phyloP scores from a whole-genome alignment of 2,329 filamentous ascomycete species.

The Blumeria hordei region DNA sequence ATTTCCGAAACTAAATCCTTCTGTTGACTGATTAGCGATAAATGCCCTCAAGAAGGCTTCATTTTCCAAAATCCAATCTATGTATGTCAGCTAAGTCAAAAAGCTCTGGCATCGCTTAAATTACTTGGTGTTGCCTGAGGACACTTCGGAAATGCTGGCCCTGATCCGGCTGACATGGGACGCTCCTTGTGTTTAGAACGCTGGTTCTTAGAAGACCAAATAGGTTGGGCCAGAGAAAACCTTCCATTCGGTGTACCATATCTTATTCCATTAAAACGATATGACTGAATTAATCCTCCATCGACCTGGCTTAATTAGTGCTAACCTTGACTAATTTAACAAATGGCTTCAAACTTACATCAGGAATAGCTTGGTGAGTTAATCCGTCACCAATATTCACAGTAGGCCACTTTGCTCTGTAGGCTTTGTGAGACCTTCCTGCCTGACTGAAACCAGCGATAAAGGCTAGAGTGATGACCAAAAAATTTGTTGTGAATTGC shows the following conservation, averaged over 20 bases:
- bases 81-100: not conserved
- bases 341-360: too few species aligned
- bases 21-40: not conserved
- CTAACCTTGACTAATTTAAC: too few species aligned
- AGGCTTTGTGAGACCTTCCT: too few species aligned
- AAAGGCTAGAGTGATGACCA: too few species aligned
- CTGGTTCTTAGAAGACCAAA: not conserved
- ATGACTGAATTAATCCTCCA: not conserved
- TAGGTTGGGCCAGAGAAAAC: not conserved
- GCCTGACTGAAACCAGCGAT: too few species aligned
- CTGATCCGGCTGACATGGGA: not conserved
- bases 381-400: too few species aligned
- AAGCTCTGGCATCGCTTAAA: not conserved
- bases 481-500: too few species aligned
- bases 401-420: too few species aligned
- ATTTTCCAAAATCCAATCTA: not conserved
- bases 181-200: not conserved
- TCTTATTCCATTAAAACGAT: not conserved
- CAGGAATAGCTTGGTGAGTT: too few species aligned
- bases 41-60: not conserved
- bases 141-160: not conserved
- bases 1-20: not conserved
- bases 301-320: not conserved
- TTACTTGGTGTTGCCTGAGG: not conserved
- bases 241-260: not conserved